Evolutionary conservation across 2,329 filamentous ascomycete genomes (phyloP).

Genomic region (Juglanconis sp.): DNA sequence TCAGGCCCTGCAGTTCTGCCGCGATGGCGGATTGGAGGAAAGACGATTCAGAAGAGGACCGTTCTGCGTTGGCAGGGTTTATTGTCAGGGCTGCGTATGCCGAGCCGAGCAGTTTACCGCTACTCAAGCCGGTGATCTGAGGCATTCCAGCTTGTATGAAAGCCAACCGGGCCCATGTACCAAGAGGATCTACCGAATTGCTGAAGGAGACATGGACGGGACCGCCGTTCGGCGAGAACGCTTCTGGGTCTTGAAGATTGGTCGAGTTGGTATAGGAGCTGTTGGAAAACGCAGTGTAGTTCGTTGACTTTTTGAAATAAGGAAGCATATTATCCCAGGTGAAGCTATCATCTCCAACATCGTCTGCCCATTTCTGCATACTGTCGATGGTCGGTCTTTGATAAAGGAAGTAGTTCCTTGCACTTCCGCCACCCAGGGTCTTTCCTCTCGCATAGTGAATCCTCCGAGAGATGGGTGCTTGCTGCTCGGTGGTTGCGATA

Average conservation of each 20-base stretch:
- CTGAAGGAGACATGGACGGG: slow-evolving; percentile 13
- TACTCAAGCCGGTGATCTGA: slow-evolving; percentile 10
- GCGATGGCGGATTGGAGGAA: slow-evolving; percentile 20
- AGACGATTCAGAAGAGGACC: slow-evolving; percentile 11
- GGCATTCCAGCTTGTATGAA: slow-evolving; percentile 8
- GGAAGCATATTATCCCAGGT: slow-evolving; percentile 10
- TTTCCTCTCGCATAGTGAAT: slow-evolving; percentile 13
- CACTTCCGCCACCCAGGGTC: slow-evolving; percentile 12
- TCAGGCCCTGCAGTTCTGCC: slow-evolving; percentile 19
- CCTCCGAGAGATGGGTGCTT: slow-evolving; percentile 5
- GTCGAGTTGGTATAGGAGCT: slow-evolving; percentile 13
- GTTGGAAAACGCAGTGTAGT: slow-evolving; percentile 4
- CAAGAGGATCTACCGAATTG: slow-evolving; percentile 11
- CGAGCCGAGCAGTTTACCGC: slow-evolving; percentile 7
- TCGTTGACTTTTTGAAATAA: slow-evolving; percentile 9
- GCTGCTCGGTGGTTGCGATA: neutral
- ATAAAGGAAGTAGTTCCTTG: slow-evolving; percentile 12
- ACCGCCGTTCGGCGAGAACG: slow-evolving; percentile 5
- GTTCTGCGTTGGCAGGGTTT: slow-evolving; percentile 1
- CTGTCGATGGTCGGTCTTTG: slow-evolving; percentile 6
- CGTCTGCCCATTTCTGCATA: slow-evolving; percentile 9
- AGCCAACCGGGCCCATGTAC: slow-evolving; percentile 9
- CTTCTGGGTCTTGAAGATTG: neutral
- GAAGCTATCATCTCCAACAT: slow-evolving; percentile 11
- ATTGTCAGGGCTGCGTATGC: slow-evolving; percentile 10